These are phyloP conservation scores for Diddensiella caesifluorescens DNA, from an alignment of 805 yeast genomes.

Conservation along the genomic window DNA sequence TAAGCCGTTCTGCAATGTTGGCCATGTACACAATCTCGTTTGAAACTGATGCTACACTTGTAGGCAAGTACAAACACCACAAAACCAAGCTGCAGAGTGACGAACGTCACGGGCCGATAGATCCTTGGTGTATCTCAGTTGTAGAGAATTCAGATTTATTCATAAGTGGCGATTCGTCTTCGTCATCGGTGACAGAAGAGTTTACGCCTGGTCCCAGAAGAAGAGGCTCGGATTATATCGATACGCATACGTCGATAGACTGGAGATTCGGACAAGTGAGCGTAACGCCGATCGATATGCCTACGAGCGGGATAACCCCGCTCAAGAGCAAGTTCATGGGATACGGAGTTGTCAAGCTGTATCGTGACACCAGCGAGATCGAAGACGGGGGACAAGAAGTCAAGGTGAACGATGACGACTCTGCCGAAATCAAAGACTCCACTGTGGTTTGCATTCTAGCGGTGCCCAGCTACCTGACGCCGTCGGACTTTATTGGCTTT, in stretches of 20 bases:
- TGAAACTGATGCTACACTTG: constrained; percentile 1
- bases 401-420: constrained; percentile 10
- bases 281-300: constrained; percentile 20
- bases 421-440: constrained; percentile 43
- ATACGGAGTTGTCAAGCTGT: constrained; percentile 66
- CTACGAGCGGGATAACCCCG: constrained; percentile 24
- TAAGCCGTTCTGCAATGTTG: no score
- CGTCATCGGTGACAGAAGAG: not conserved
- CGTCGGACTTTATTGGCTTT: constrained; percentile 76
- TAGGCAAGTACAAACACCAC: no score
- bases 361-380: constrained; percentile 44
- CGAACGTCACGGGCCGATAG: not conserved
- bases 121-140: constrained; percentile 6
- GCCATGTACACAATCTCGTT: constrained; percentile 4
- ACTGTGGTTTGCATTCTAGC: constrained; percentile 75
- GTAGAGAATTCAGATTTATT: constrained; percentile 1
- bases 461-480: constrained; percentile 81
- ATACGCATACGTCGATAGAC: constrained; percentile 17
- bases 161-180: not conserved
- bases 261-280: constrained; percentile 18
- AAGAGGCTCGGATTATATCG: constrained; percentile 3
- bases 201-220: not conserved
- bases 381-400: constrained; percentile 4
- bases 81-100: no score
- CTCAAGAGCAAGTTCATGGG: constrained; percentile 63